These are phyloP conservation scores for Thalia dealbata DNA, from an alignment of 176 grass and related monocot genomes.

Conservation along the genomic window DNA sequence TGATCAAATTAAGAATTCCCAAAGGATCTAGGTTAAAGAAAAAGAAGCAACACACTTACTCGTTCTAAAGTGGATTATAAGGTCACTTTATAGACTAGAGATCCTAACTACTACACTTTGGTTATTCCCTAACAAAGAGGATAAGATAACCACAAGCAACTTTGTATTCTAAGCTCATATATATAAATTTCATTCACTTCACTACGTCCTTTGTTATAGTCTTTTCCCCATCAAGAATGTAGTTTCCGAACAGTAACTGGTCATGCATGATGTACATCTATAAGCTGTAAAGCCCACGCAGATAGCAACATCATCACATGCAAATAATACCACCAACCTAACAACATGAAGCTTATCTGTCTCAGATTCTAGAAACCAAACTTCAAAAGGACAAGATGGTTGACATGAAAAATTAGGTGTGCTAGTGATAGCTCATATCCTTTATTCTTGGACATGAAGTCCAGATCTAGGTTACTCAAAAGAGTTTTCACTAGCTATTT, in stretches of 20 bases:
- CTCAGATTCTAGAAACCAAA: not conserved
- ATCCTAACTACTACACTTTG: too few species aligned
- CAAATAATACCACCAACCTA: slow-evolving; percentile 6
- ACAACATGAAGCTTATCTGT: not conserved
- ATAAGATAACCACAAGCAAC: too few species aligned
- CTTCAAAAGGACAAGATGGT: not conserved
- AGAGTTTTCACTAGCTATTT: not conserved
- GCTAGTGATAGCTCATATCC: not conserved
- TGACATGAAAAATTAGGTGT: not conserved
- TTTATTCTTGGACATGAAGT: not conserved
- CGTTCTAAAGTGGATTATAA: too few species aligned
- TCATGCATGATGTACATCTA: not conserved
- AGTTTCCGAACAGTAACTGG: not conserved
- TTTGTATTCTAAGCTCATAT: too few species aligned
- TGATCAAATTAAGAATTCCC: not conserved
- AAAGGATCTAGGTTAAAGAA: not conserved
- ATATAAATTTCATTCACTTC: too few species aligned
- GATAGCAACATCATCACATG: not conserved
- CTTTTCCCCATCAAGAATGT: not conserved
- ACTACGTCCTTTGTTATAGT: too few species aligned
- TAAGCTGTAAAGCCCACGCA: not conserved
- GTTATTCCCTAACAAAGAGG: too few species aligned
- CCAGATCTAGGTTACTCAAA: not conserved
- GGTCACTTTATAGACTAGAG: too few species aligned
- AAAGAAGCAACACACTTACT: not conserved